Conservation (phyloP, 2,329 filamentous ascomycete genomes). For the Ophiostoma montium region DNA sequence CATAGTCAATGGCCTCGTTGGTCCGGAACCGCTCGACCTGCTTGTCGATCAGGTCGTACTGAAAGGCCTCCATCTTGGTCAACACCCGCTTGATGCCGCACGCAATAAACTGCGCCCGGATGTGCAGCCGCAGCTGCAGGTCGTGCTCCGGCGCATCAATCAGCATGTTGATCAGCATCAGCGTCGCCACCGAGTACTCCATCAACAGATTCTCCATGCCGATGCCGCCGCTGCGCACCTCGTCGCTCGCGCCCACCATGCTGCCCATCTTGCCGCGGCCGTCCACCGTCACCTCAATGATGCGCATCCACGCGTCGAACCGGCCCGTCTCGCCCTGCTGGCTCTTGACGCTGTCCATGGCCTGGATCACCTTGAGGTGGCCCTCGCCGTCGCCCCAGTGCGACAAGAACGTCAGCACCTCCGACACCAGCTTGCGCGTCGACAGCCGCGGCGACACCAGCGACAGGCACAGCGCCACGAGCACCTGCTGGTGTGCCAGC, state of each 20-base stretch:
- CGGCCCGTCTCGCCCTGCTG: slow-evolving; percentile 84
- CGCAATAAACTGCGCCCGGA: slow-evolving; percentile 88
- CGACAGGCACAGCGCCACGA: slow-evolving; percentile 74
- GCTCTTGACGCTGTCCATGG: slow-evolving; percentile 80
- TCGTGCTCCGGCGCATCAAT: slow-evolving; percentile 84
- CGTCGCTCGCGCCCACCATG: slow-evolving; percentile 89
- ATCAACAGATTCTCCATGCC: slow-evolving; percentile 98
- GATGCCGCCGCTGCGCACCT: slow-evolving; percentile 88
- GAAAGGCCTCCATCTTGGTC: slow-evolving; percentile 94
- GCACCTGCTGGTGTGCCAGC: slow-evolving; percentile 74
- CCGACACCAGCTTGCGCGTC: slow-evolving; percentile 86
- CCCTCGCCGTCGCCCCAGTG: slow-evolving; percentile 81
- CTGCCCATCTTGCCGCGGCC: slow-evolving; percentile 98
- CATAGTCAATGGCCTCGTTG: slow-evolving; percentile 96
- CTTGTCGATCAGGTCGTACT: slow-evolving; percentile 97
- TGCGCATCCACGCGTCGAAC: slow-evolving; percentile 97
- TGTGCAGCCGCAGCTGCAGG: slow-evolving; percentile 81
- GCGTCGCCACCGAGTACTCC: slow-evolving; percentile 93
- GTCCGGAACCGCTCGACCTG: slow-evolving; percentile 87
- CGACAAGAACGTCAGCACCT: slow-evolving; percentile 90
- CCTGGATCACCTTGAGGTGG: slow-evolving; percentile 85
- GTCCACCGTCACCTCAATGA: slow-evolving; percentile 93
- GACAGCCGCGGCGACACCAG: slow-evolving; percentile 80
- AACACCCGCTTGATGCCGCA: slow-evolving; percentile 91
- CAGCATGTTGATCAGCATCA: slow-evolving; percentile 94